phyloP scores from a whole-genome alignment of 169 alveolate species.

The Perkinsus olseni region DNA sequence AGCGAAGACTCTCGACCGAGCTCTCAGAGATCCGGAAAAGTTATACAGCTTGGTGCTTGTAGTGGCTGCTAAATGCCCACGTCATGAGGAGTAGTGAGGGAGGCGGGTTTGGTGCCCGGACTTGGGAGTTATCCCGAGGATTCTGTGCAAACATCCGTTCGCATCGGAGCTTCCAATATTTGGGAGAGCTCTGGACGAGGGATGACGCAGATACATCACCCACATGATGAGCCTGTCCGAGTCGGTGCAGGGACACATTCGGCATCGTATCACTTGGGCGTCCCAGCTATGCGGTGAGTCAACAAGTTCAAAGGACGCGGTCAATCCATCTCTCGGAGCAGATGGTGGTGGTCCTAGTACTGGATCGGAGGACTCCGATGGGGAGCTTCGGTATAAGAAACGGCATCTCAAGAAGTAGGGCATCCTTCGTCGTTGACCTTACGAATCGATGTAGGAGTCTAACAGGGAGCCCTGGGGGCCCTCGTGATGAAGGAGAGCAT shows the following conservation, averaged over 20 bases:
- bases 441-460: neutral
- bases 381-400: neutral
- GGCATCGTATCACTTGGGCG: neutral
- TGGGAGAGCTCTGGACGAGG: neutral
- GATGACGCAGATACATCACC: neutral
- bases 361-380: neutral
- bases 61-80: neutral
- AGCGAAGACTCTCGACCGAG: neutral
- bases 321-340: neutral
- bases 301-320: neutral
- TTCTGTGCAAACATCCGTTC: no score
- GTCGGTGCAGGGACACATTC: neutral
- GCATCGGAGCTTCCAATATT: neutral
- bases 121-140: no score
- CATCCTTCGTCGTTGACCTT: neutral
- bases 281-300: neutral
- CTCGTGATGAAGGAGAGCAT: neutral
- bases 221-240: neutral
- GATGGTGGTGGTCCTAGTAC: neutral
- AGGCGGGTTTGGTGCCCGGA: neutral
- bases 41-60: neutral
- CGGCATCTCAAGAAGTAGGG: neutral
- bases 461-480: neutral
- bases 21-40: neutral
- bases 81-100: neutral